Evolutionary conservation across 83 land plant species (phyloP).

Genomic region (Diphasiastrum complanatum): DNA sequence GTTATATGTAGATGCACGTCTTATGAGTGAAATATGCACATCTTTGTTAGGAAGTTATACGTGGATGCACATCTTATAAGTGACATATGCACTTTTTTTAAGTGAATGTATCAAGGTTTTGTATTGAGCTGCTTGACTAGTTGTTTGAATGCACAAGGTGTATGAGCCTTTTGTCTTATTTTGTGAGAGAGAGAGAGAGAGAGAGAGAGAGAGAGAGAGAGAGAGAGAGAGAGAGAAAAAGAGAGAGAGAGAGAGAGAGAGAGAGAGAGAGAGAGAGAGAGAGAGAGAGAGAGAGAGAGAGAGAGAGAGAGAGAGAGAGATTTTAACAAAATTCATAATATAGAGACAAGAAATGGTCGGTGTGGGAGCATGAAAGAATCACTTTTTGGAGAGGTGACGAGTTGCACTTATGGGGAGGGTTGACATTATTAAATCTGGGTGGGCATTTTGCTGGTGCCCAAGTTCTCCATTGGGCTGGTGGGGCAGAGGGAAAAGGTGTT

Average conservation of each 20-base stretch:
- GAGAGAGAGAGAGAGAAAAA: background rate
- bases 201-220: background rate
- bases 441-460: conserved; percentile 33
- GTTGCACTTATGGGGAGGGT: conserved; percentile 15
- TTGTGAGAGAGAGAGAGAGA: too few relatives aligned
- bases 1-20: too few relatives aligned
- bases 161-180: too few relatives aligned
- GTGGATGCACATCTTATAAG: too few relatives aligned
- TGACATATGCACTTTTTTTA: too few relatives aligned
- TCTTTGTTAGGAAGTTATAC: too few relatives aligned
- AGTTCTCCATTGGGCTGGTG: conserved; percentile 24
- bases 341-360: conserved; percentile 30
- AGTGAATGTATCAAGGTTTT: too few relatives aligned
- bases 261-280: background rate
- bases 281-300: background rate
- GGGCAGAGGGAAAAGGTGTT: conserved; percentile 20
- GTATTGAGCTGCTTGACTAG: too few relatives aligned
- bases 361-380: conserved; percentile 19
- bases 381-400: conserved; percentile 24
- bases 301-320: background rate
- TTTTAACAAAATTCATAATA: background rate
- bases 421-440: conserved; percentile 19
- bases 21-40: too few relatives aligned
- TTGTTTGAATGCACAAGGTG: too few relatives aligned
- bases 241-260: background rate